Evolutionary conservation across 2,329 filamentous ascomycete genomes (phyloP).

Genomic region (Claviceps sp.): DNA sequence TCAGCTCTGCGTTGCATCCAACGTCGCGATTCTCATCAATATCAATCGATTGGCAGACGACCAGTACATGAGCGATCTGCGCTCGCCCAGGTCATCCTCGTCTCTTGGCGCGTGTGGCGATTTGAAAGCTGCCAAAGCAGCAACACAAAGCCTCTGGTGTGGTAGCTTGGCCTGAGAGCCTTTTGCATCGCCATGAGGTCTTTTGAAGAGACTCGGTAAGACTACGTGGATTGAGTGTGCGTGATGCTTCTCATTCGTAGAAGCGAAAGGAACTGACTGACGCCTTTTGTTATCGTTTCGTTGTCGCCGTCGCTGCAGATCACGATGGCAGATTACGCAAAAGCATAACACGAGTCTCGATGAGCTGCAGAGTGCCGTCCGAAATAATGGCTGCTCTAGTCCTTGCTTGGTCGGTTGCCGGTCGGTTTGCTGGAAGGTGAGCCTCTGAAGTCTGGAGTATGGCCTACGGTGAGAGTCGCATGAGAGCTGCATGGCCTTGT

Average conservation of each 20-base stretch:
- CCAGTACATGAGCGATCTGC: too few species aligned
- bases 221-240: not conserved
- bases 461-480: not conserved
- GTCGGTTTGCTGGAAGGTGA: conserved; percentile 85
- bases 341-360: conserved; percentile 41
- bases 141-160: not conserved
- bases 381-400: conserved; percentile 42
- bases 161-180: not conserved
- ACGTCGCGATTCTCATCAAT: too few species aligned
- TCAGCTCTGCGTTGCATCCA: too few species aligned
- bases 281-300: not conserved
- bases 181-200: conserved; percentile 19
- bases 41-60: too few species aligned
- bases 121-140: not conserved
- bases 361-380: conserved; percentile 53
- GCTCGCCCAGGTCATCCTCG: too few species aligned
- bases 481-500: not conserved
- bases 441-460: not conserved
- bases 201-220: conserved; percentile 25
- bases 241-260: not conserved
- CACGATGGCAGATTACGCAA: conserved; percentile 54
- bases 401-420: conserved; percentile 61
- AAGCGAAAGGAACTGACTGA: not conserved
- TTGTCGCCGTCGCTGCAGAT: conserved; percentile 26
- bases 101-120: not conserved